Conservation (phyloP, 2,329 filamentous ascomycete genomes). For the Biscogniauxia marginata region DNA sequence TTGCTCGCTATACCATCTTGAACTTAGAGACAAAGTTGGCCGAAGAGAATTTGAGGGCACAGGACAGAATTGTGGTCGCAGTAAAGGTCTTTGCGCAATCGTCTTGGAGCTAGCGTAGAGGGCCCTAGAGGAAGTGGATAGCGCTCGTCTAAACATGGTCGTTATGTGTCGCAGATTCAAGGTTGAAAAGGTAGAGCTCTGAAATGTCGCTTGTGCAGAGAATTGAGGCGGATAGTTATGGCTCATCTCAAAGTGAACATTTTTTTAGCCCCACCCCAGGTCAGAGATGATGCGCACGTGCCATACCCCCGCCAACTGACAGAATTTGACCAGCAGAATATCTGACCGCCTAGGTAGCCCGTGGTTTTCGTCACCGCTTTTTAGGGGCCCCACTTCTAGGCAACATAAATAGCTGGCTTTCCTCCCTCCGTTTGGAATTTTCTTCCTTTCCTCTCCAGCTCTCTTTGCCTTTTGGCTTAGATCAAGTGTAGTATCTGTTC, state of each 20-base stretch:
- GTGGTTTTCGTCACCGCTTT: constrained; percentile 17
- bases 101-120: constrained; percentile 30
- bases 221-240: neutral
- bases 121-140: constrained; percentile 30
- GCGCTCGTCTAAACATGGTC: constrained; percentile 32
- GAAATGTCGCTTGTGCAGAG: constrained; percentile 8
- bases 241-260: neutral
- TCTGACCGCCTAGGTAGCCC: constrained; percentile 21
- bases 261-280: constrained; percentile 13
- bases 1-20: constrained; percentile 39
- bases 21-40: constrained; percentile 21
- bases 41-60: constrained; percentile 34
- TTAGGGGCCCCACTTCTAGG: neutral
- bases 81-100: constrained; percentile 50
- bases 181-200: constrained; percentile 7
- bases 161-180: constrained; percentile 1
- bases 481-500: constrained; percentile 70
- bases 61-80: constrained; percentile 45
- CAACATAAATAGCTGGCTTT: constrained; percentile 12
- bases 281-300: neutral
- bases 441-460: constrained; percentile 30
- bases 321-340: constrained; percentile 11
- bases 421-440: constrained; percentile 6
- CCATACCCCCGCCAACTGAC: neutral
- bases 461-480: constrained; percentile 35